A percentile compares a stretch with the other conserved stretches of the same genome.
Conservation (phyloP, 2,329 filamentous ascomycete species). For the Alternaria rosae region DNA sequence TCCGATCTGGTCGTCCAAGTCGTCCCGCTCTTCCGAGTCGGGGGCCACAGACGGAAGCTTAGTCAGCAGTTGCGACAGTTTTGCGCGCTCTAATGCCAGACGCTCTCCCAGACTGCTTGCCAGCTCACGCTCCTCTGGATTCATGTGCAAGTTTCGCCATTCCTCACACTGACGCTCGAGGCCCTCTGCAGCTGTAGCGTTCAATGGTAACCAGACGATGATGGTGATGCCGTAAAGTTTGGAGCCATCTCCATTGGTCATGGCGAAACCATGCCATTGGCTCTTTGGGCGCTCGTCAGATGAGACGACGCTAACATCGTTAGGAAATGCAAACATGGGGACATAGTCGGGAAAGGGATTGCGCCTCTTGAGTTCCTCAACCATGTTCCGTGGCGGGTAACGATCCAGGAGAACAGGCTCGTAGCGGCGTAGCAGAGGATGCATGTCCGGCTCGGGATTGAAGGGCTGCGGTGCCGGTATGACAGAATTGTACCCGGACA, state of each 20-base stretch:
- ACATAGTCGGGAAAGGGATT: constrained; percentile 96
- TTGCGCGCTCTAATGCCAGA: constrained; percentile 84
- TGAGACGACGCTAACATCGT: constrained; percentile 96
- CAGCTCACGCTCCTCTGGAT: constrained; percentile 86
- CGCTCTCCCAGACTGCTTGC: constrained; percentile 90
- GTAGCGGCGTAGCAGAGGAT: constrained; percentile 90
- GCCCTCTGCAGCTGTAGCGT: constrained; percentile 80
- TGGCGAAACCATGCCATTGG: constrained; percentile 99
- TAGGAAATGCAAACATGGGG: constrained; percentile 98
- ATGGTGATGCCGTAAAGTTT: constrained; percentile 92
- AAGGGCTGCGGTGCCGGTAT: constrained; percentile 93
- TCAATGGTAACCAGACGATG: constrained; percentile 90
- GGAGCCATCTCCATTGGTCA: constrained; percentile 92
- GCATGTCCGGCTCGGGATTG: constrained; percentile 89
- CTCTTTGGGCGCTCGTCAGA: constrained; percentile 91
- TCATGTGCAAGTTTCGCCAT: constrained; percentile 73
- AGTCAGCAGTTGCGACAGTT: constrained; percentile 86
- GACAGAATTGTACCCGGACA: constrained; percentile 98
- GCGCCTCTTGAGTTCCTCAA: constrained; percentile 79
- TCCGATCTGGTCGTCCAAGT: constrained; percentile 92
- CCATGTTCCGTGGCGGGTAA: constrained; percentile 84
- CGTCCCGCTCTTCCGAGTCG: constrained; percentile 80
- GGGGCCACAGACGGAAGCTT: constrained; percentile 81
- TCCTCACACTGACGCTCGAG: constrained; percentile 70
- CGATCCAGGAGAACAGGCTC: constrained; percentile 95